Evolutionary conservation across 176 grass and related monocot genomes (phyloP), one percentile per base, ranked within the genome.

Genomic region (Oropetium thomaeum): DNA sequence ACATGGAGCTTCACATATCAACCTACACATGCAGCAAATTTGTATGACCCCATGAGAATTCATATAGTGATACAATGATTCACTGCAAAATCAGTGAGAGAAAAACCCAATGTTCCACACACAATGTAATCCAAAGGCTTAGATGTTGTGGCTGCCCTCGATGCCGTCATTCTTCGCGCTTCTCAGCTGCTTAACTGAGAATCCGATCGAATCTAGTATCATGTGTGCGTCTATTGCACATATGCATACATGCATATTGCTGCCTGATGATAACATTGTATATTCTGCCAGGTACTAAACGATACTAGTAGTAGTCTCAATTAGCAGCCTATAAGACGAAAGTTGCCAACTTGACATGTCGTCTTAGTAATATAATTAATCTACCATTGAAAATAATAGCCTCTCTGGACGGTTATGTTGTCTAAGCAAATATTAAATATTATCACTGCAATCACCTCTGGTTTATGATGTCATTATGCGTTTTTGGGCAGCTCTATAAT

Each of bases 321-420:
- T 42, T 65, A 49, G 62, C 39, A 47, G 19, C 28, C n/a, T n/a
- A n/a, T 38, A 30, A 59, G 58, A 22, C 30, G 62, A 57, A 82
- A 66, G 80, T 37, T 58, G 28, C 29, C 80, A 82, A 45, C 35
- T 49, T 76, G 52, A 30, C 71, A 76, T 34, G 55, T 60, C 71
- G 71, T 75, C n/a, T n/a, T n/a, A n/a, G n/a, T n/a, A n/a, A n/a
- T n/a, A n/a, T n/a, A n/a, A 75, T 71, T 71, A 82, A 82, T 82
- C 71, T 59, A 25, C 27, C 71, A 82, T 83, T 16, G 62, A 29
- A 83, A 83, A 68, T 63, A 40, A 23, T 57, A 81, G 22, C 10
- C 60, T n/a, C n/a, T n/a, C n/a, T 72, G 78, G 43, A 63, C 67
- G 57, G 31, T 14, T 63, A 63, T 71, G 31, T 14, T 63, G 52